Evolutionary conservation across 805 yeast genomes (phyloP).

Genomic region (Nakazawaea holstii): DNA sequence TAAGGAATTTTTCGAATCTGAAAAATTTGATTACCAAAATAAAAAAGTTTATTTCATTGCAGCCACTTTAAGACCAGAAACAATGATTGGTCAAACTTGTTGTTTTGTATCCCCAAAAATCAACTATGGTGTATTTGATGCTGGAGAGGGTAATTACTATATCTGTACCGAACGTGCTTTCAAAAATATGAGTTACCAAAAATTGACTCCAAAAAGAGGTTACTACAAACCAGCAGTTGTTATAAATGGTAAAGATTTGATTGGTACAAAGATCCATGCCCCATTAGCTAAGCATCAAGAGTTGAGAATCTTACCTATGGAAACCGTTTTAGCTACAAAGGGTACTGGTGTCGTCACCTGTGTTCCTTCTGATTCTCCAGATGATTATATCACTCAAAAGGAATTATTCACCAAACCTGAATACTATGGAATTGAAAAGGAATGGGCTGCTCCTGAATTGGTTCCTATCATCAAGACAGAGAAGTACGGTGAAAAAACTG

Average conservation of each 20-base stretch:
- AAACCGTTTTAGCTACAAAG: constrained; percentile 86
- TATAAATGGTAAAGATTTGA: constrained; percentile 65
- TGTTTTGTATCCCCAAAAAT: constrained; percentile 97
- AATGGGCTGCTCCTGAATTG: constrained; percentile 77
- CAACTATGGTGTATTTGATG: constrained; percentile 85
- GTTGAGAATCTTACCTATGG: constrained; percentile 92
- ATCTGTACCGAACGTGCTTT: constrained; percentile 93
- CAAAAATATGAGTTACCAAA: constrained; percentile 96
- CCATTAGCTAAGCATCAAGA: constrained; percentile 70
- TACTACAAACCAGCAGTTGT: constrained; percentile 52
- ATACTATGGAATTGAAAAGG: constrained; percentile 76
- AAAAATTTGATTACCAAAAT: constrained; percentile 37
- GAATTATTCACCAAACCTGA: constrained; percentile 89
- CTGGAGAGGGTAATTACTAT: constrained; percentile 67
- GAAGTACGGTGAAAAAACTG: constrained; percentile 84
- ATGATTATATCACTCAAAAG: constrained; percentile 82
- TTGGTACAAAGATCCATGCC: constrained; percentile 84
- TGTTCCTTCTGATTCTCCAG: constrained; percentile 99
- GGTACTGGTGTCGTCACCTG: constrained; percentile 99
- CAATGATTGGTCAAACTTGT: constrained; percentile 98
- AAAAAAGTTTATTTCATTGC: constrained; percentile 84
- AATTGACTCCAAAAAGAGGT: constrained; percentile 86
- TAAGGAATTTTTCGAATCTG: constrained; percentile 44
- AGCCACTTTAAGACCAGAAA: constrained; percentile 97
- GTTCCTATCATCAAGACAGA: constrained; percentile 74